Conservation (phyloP, 179 eudicot species). For the Gypsophila paniculata region DNA sequence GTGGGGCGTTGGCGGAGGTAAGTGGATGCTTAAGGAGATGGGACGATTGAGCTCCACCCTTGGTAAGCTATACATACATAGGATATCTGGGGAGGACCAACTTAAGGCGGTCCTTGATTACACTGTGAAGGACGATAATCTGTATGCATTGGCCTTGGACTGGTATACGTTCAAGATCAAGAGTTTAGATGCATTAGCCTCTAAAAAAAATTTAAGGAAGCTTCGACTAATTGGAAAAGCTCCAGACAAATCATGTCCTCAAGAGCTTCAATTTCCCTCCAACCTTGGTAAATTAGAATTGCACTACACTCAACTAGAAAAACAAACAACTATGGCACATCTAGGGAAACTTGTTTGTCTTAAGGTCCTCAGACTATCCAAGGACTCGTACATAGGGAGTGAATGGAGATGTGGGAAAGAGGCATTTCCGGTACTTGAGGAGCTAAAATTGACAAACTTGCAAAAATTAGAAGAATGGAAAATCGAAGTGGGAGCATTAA, state of each 20-base stretch:
- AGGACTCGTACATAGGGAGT: conserved; percentile 13
- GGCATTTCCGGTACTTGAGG: conserved; percentile 30
- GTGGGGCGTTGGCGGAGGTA: conserved; percentile 30
- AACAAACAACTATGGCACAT: conserved; percentile 19
- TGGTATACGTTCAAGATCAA: conserved; percentile 27
- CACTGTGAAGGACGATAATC: background rate
- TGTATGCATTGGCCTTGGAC: conserved; percentile 27
- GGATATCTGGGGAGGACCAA: conserved; percentile 26
- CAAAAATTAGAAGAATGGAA: conserved; percentile 26
- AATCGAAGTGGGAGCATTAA: conserved; percentile 24
- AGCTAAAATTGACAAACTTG: conserved; percentile 17
- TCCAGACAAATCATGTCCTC: background rate
- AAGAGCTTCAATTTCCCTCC: conserved; percentile 12
- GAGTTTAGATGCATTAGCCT: background rate
- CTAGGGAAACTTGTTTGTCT: conserved; percentile 22
- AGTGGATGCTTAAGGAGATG: conserved; percentile 31
- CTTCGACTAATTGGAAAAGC: conserved; percentile 23
- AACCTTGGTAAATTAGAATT: conserved; percentile 24
- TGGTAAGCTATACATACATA: conserved; percentile 22
- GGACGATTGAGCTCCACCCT: conserved; percentile 4
- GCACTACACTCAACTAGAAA: conserved; percentile 22
- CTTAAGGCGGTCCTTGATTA: conserved; percentile 17
- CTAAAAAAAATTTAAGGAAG: background rate
- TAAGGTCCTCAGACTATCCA: conserved; percentile 17
- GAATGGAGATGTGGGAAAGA: conserved; percentile 19